A percentile compares a stretch with the other conserved stretches of the same genome.
These are phyloP conservation scores for Basipetospora sp. DNA, from an alignment of 2,329 filamentous ascomycete genomes.

Conservation along the genomic window DNA sequence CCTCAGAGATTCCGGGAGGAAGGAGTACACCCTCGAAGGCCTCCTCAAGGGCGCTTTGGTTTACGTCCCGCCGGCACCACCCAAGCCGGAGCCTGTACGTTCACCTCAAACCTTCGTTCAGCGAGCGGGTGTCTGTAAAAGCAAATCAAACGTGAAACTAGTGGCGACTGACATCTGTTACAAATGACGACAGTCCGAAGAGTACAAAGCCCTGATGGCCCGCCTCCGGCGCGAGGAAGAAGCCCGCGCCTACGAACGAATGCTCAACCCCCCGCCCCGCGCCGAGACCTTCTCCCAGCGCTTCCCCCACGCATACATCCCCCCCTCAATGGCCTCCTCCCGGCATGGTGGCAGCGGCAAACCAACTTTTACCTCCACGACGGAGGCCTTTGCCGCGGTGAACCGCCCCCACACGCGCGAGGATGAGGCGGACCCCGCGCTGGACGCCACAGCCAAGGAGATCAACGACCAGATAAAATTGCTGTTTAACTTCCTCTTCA, in stretches of 20 bases:
- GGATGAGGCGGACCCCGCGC: slow-evolving; percentile 52
- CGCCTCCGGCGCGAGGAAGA: slow-evolving; percentile 73
- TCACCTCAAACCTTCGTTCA: too few relatives aligned
- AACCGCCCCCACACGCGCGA: slow-evolving; percentile 31
- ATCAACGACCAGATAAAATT: slow-evolving; percentile 69
- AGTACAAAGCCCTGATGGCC: slow-evolving; percentile 81
- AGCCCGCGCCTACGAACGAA: slow-evolving; percentile 63
- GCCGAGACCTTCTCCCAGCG: slow-evolving; percentile 31
- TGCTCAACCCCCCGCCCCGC: slow-evolving; percentile 43
- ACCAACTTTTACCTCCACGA: slow-evolving; percentile 20
- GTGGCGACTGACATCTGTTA: slow-evolving; percentile 7
- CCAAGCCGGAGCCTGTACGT: slow-evolving; percentile 62
- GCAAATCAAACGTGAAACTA: too few relatives aligned
- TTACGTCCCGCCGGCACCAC: slow-evolving; percentile 65
- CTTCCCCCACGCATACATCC: slow-evolving; percentile 20
- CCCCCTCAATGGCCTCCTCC: slow-evolving; percentile 34
- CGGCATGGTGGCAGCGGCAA: too few relatives aligned
- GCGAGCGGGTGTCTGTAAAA: too few relatives aligned
- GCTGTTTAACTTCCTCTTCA: slow-evolving; percentile 80
- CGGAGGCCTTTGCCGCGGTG: slow-evolving; percentile 41
- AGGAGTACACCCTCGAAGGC: slow-evolving; percentile 42
- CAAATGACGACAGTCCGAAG: slow-evolving; percentile 43
- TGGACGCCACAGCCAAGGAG: slow-evolving; percentile 48
- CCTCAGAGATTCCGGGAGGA: slow-evolving; percentile 24
- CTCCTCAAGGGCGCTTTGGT: slow-evolving; percentile 58